Base-by-base conservation (phyloP, 1,284 basidiomycete species). In the Trametes sp. region DNA sequence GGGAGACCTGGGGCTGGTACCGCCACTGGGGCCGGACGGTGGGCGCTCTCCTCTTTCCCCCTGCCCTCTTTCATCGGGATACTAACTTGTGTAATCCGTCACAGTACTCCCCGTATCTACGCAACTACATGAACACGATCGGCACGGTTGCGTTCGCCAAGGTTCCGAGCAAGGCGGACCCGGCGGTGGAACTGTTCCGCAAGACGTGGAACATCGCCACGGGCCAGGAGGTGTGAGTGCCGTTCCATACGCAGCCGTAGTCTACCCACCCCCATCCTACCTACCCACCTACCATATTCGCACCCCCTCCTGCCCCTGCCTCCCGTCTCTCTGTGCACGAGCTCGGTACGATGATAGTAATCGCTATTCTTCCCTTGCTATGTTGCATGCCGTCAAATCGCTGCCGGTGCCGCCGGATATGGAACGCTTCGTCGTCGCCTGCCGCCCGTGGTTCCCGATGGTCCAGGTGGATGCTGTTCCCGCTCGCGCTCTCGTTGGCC, bases 1-100 rank as follows among this genome's bases (percentile, higher is more conserved):
- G 92, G 92, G 89, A 91, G 76, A 90, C 89, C 0, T 93, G 92
- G 89, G 88, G 90, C 6, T 95, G 93, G 93, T 94, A 91, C 70
- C 81, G 90, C 62, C 92, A 95, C 70, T 94, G 94, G 78, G 92
- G 90, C 75, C 81, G 93, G 72, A 82, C 79, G 73, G 93, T 95
- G 63, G 71, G 89, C 49, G 64, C 54, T 14, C 48, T 42, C 45
- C 35, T 14, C 21, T 4, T 50, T 42, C 21, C 38, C 19, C 13
- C n/a, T 50, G 31, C 5, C 46, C 8, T 26, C 13, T 33, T 14
- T 26, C 9, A 11, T 45, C 50, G 21, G 5, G 16, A 7, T n/a
- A 24, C 49, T 63, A n/a, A 59, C 45, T 50, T 10, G 35, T 42
- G 19, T 44, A n/a, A n/a, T n/a, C n/a, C n/a, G 29, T 52, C 54